phyloP scores from a whole-genome alignment of 768 basidiomycete genomes.

The Dentipellis sp. region DNA sequence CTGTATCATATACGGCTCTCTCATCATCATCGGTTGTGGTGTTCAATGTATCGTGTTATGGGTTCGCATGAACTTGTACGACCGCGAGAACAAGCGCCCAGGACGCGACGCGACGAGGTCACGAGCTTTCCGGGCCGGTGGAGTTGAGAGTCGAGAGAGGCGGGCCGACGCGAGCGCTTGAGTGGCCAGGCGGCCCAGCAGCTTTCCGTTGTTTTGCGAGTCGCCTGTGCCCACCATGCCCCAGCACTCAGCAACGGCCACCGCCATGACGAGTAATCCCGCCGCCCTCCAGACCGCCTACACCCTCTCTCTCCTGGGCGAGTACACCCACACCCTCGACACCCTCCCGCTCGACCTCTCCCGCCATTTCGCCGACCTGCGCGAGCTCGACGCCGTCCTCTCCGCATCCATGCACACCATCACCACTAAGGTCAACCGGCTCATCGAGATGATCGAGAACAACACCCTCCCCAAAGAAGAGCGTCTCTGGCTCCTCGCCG shows the following conservation, averaged over 20 bases:
- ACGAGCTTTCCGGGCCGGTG: too few relatives aligned
- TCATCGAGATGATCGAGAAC: slow-evolving; percentile 71
- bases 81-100: too few relatives aligned
- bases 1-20: too few relatives aligned
- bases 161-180: not conserved
- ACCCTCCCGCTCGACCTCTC: slow-evolving; percentile 91
- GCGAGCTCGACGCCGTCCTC: slow-evolving; percentile 97
- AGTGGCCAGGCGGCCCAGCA: not conserved
- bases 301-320: slow-evolving; percentile 61
- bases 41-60: not conserved
- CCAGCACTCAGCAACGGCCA: not conserved
- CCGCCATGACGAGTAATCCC: slow-evolving; percentile 18
- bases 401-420: slow-evolving; percentile 80
- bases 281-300: slow-evolving; percentile 35
- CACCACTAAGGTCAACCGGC: slow-evolving; percentile 65
- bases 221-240: not conserved
- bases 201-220: not conserved
- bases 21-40: not conserved
- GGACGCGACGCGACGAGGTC: not conserved
- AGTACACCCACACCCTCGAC: slow-evolving; percentile 90
- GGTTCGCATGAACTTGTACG: too few relatives aligned
- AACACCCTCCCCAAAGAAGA: slow-evolving; percentile 51
- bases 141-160: not conserved
- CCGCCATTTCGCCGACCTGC: slow-evolving; percentile 88
- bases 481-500: slow-evolving; percentile 77